phyloP scores from a whole-genome alignment of 2,329 filamentous ascomycete genomes.

The Stachybotrys elegans region DNA sequence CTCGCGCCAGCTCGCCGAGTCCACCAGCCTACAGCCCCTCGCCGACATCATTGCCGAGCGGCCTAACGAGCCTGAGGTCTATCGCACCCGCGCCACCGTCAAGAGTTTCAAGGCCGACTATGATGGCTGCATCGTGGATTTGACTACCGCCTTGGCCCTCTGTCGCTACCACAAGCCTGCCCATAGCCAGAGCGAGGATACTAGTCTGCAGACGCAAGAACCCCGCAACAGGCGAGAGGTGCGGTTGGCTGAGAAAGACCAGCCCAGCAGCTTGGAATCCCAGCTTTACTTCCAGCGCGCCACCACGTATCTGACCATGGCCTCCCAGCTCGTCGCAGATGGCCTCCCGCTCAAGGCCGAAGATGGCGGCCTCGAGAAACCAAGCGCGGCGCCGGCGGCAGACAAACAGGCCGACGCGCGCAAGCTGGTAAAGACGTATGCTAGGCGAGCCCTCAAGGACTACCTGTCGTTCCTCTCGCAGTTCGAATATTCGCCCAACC shows the following conservation, averaged over 20 bases:
- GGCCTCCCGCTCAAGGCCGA: background rate
- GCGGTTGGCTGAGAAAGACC: constrained; percentile 37
- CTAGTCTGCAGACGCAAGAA: constrained; percentile 40
- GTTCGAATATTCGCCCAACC: constrained; percentile 73
- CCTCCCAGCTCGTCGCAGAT: constrained; percentile 36
- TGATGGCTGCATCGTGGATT: constrained; percentile 62
- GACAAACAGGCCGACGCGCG: constrained; percentile 30
- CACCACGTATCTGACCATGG: constrained; percentile 65
- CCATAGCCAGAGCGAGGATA: constrained; percentile 45
- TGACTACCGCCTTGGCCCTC: constrained; percentile 60
- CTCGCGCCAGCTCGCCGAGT: constrained; percentile 65
- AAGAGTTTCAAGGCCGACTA: constrained; percentile 72
- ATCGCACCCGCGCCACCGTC: constrained; percentile 70
- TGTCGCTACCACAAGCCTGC: constrained; percentile 48
- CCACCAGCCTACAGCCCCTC: constrained; percentile 62
- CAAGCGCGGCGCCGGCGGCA: background rate
- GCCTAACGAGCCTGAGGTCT: constrained; percentile 59
- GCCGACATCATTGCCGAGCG: constrained; percentile 61
- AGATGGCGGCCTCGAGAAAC: background rate
- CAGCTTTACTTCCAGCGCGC: constrained; percentile 76
- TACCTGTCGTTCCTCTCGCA: constrained; percentile 66
- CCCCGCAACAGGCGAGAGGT: constrained; percentile 26
- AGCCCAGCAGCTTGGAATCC: constrained; percentile 68
- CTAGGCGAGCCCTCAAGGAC: constrained; percentile 71
- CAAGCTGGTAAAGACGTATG: constrained; percentile 66